Base-by-base conservation (phyloP, 148 eudicot species). In the Camellia japonica region DNA sequence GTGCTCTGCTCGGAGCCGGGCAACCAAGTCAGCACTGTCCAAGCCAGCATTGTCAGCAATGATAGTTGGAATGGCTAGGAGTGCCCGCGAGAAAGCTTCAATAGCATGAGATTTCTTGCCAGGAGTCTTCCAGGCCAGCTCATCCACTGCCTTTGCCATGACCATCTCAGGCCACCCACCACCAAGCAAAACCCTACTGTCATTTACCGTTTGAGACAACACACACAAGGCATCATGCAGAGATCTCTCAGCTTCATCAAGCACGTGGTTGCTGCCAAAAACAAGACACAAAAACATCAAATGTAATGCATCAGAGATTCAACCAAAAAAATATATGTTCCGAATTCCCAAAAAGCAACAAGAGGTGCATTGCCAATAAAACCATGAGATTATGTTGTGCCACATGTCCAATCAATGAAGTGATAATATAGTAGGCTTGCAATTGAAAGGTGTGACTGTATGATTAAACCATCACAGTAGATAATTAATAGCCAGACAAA, bases 121-220 rank as follows among this genome's bases (percentile, higher is more conserved):
- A 14, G 99, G 99, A 38, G 99, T 96, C 88, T 87, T 93, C 43
- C 92, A 74, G 63, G 99, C 98, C 79, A 96, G 85, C 73, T 93
- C 99, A 88, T 96, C 99, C n/a, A 96, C 93, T 75, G 92, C 95
- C 90, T 92, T 95, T 15, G 93, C 90, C 99, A 95, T 95, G 67
- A 93, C 91, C 97, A 95, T 93, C 86, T 95, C 99, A 59, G 99
- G 99, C 99, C 99, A 95, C 71, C 99, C 99, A 82, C 99, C 99
- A 58, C 99, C 99, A 51, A 90, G 86, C 84, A 96, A 78, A 80
- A 96, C 99, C 88, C 99, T 86, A 81, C 93, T 93, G 84, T 96
- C 99, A 81, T 82, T 92, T 79, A 96, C 98, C 1, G 99, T 96
- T 83, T 96, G 99, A 69, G 99, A 96, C 78, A 96, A 85, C 69